Evolutionary conservation across 2,329 filamentous ascomycete species (phyloP).

Genomic region (Diaporthe citrichinensis): DNA sequence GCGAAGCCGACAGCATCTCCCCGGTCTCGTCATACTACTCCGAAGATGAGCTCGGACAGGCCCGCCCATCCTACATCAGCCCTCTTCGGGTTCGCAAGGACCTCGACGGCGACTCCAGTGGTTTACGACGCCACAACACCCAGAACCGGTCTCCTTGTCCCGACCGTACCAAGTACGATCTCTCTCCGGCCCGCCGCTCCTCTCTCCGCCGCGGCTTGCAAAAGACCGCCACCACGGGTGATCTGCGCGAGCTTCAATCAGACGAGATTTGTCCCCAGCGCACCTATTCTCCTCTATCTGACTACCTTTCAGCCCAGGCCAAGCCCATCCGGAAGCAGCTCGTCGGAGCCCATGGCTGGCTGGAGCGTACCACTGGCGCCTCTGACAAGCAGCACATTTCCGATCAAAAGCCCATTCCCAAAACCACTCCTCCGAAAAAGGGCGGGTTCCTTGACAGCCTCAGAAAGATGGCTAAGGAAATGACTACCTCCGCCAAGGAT

Average conservation of each 20-base stretch:
- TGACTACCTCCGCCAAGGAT: slow-evolving; percentile 49
- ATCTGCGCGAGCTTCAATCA: slow-evolving; percentile 40
- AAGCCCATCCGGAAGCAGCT: slow-evolving; percentile 64
- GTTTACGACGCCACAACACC: slow-evolving; percentile 32
- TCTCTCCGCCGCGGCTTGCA: slow-evolving; percentile 33
- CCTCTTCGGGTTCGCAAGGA: slow-evolving; percentile 47
- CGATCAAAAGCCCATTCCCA: slow-evolving; percentile 24
- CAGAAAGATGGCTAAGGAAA: slow-evolving; percentile 67
- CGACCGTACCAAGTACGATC: slow-evolving; percentile 1
- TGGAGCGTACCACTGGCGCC: slow-evolving; percentile 61
- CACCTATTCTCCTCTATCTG: slow-evolving; percentile 59
- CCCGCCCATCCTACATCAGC: slow-evolving; percentile 44
- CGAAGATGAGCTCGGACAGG: slow-evolving; percentile 45
- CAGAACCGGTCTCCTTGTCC: slow-evolving; percentile 28
- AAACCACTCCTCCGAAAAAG: slow-evolving; percentile 51
- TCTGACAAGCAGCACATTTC: slow-evolving; percentile 42
- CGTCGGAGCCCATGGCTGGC: slow-evolving; percentile 70
- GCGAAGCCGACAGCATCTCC: slow-evolving; percentile 42
- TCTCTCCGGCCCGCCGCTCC: slow-evolving; percentile 18
- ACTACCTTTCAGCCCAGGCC: slow-evolving; percentile 58
- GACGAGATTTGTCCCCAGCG: slow-evolving; percentile 39
- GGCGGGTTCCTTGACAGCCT: slow-evolving; percentile 60
- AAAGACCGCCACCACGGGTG: slow-evolving; percentile 39
- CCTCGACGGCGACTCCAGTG: slow-evolving; percentile 35
- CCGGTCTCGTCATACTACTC: slow-evolving; percentile 51